Evolutionary conservation across 345 rosid species (phyloP).

Genomic region (Boechera stricta): DNA sequence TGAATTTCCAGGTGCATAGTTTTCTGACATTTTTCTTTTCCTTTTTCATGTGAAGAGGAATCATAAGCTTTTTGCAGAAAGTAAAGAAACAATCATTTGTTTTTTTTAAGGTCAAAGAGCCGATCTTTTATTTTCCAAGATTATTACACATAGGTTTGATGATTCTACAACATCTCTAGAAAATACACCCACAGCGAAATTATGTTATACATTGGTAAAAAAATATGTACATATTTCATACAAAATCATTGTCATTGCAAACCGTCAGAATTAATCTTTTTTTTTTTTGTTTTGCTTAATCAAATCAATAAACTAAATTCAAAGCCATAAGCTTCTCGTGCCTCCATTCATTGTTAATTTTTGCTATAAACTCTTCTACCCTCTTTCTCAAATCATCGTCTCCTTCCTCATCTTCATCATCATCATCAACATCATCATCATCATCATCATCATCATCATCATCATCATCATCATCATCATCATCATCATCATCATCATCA

Average conservation of each 20-base stretch:
- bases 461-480: neutral
- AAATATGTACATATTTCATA: slow-evolving; percentile 14
- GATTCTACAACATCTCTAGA: neutral
- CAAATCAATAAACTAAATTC: slow-evolving; percentile 34
- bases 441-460: neutral
- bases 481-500: slow-evolving; percentile 19
- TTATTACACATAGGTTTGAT: neutral
- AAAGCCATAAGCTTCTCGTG: slow-evolving; percentile 51
- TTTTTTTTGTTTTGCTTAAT: neutral
- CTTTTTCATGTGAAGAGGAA: neutral
- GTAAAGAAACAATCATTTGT: neutral
- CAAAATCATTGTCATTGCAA: neutral
- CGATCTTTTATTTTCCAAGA: neutral
- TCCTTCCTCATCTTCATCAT: slow-evolving; percentile 29
- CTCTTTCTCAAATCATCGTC: slow-evolving; percentile 64
- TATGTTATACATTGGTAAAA: slow-evolving; percentile 6
- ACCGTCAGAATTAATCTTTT: neutral
- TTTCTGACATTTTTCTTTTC: neutral
- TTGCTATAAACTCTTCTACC: slow-evolving; percentile 64
- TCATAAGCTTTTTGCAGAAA: slow-evolving; percentile 11
- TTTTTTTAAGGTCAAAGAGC: neutral
- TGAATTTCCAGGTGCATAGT: no score
- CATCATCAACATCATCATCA: slow-evolving; percentile 13
- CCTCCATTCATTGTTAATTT: slow-evolving; percentile 63
- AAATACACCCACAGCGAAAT: neutral